phyloP scores from a whole-genome alignment of 805 yeast species.

The Saccharomycopsis sp. region DNA sequence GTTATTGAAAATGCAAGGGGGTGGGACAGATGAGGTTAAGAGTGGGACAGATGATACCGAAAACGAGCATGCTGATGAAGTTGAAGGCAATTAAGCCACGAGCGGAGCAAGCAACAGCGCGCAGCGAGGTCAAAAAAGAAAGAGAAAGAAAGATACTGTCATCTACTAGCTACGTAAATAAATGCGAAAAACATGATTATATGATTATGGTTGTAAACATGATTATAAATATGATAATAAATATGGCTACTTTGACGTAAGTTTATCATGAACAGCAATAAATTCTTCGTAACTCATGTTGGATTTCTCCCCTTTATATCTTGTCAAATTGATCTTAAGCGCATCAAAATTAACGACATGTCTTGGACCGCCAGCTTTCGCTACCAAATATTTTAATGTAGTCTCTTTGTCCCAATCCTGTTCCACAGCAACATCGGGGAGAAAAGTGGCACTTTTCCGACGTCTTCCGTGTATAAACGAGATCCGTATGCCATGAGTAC shows the following conservation, averaged over 20 bases:
- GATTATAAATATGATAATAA: too few relatives aligned
- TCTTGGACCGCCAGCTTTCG: conserved; percentile 54
- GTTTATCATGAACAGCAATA: conserved; percentile 5
- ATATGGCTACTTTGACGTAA: too few relatives aligned
- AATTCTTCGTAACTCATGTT: conserved; percentile 17
- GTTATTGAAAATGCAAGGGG: neutral
- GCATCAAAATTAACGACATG: neutral
- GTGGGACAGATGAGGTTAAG: neutral
- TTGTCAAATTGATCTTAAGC: conserved; percentile 16
- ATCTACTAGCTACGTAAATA: too few relatives aligned
- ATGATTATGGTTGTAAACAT: too few relatives aligned
- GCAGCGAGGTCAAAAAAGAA: neutral
- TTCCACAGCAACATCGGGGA: conserved; percentile 87
- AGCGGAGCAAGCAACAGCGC: conserved; percentile 1
- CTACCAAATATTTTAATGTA: conserved; percentile 63
- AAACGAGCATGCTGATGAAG: neutral
- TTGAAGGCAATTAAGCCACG: neutral
- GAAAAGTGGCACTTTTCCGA: conserved; percentile 64
- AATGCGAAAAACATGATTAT: too few relatives aligned
- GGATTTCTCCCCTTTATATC: conserved; percentile 21
- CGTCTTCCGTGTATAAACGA: conserved; percentile 37
- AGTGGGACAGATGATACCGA: neutral
- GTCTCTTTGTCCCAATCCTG: conserved; percentile 74
- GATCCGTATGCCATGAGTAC: conserved; percentile 74
- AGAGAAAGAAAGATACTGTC: too few relatives aligned